Percentiles rank a stretch among this genome's conserved stretches.
phyloP scores from a whole-genome alignment of 768 basidiomycete genomes.

The Russula sp. region DNA sequence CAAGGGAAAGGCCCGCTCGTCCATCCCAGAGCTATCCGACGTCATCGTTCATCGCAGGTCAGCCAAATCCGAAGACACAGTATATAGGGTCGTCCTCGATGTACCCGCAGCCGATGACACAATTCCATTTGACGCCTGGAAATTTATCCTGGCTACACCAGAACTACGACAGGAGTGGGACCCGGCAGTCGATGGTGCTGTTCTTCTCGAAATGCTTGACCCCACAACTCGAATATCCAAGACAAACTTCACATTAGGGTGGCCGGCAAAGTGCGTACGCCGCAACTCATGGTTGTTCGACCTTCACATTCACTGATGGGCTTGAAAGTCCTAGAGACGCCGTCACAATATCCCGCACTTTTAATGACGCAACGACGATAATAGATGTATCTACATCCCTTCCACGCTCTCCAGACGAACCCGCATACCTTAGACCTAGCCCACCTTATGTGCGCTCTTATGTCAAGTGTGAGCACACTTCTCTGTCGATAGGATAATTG shows the following conservation, averaged over 20 bases:
- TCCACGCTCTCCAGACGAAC: slow-evolving; percentile 85
- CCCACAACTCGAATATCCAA: slow-evolving; percentile 78
- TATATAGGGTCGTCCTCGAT: slow-evolving; percentile 80
- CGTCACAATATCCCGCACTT: slow-evolving; percentile 85
- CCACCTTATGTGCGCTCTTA: slow-evolving; percentile 91
- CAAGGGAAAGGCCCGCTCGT: slow-evolving; percentile 58
- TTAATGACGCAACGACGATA: slow-evolving; percentile 72
- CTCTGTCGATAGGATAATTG: slow-evolving; percentile 18
- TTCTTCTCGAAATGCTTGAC: slow-evolving; percentile 82
- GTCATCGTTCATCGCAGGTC: slow-evolving; percentile 73
- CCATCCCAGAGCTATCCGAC: slow-evolving; percentile 57
- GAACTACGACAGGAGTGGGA: slow-evolving; percentile 92
- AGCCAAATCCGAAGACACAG: slow-evolving; percentile 62
- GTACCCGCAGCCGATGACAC: slow-evolving; percentile 52
- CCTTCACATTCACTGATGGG: background rate
- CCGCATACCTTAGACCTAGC: slow-evolving; percentile 83
- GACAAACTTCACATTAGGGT: slow-evolving; percentile 89
- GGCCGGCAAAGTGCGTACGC: slow-evolving; percentile 86
- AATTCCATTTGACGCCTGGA: slow-evolving; percentile 69
- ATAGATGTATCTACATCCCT: slow-evolving; percentile 93
- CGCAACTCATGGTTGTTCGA: background rate
- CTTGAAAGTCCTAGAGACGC: slow-evolving; percentile 80
- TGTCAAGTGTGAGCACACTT: slow-evolving; percentile 51
- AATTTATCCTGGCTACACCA: slow-evolving; percentile 74
- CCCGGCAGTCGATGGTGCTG: slow-evolving; percentile 82